Evolutionary conservation across 345 rosid species (phyloP).

Genomic region (Gossypium herbaceum): DNA sequence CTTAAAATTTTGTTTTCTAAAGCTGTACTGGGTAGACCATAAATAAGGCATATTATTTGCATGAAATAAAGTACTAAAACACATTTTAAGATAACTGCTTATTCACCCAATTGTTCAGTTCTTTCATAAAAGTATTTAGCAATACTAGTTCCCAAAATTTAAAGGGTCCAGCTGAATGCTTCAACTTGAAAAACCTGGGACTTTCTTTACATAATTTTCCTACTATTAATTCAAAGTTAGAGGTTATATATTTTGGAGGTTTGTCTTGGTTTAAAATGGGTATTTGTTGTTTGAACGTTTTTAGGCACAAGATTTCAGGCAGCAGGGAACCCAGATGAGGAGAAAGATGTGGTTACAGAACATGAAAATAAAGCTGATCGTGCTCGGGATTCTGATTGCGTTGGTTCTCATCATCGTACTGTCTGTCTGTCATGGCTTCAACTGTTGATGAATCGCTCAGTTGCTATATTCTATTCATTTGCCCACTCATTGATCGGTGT

Average conservation of each 20-base stretch:
- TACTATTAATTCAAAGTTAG: neutral
- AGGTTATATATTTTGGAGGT: neutral
- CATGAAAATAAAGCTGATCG: conserved; percentile 72
- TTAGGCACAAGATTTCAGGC: conserved; percentile 79
- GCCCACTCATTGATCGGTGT: neutral
- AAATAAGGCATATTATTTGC: neutral
- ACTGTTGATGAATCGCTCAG: conserved; percentile 23
- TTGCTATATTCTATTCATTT: no score
- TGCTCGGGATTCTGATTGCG: conserved; percentile 48
- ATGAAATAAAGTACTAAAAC: neutral
- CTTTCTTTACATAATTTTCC: neutral
- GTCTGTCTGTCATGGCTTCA: conserved; percentile 39
- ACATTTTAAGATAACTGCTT: neutral
- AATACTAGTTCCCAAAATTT: neutral
- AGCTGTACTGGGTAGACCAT: neutral
- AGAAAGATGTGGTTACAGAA: conserved; percentile 74
- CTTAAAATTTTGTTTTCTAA: neutral
- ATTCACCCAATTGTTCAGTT: neutral
- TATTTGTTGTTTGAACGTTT: neutral
- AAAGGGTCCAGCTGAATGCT: neutral
- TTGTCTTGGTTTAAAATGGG: neutral
- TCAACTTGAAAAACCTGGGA: neutral
- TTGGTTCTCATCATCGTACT: conserved; percentile 58
- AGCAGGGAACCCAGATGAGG: conserved; percentile 60
- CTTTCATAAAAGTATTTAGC: neutral